These are phyloP conservation scores for Diaporthe nobilis DNA, from an alignment of 2,329 filamentous ascomycete species.

Conservation along the genomic window DNA sequence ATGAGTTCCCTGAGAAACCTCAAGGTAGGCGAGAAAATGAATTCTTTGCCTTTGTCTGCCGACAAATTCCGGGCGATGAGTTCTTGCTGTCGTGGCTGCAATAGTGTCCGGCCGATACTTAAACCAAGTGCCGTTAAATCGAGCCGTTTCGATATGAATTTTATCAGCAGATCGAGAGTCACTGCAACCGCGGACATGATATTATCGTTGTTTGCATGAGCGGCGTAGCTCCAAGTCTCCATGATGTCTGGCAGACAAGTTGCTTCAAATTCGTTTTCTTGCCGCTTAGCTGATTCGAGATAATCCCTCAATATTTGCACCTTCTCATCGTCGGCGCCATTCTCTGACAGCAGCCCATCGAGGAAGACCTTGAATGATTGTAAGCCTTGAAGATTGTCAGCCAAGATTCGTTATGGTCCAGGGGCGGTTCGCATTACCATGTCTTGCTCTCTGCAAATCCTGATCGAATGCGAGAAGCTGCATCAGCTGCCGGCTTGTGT, in stretches of 20 bases:
- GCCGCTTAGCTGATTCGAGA: conserved; percentile 69
- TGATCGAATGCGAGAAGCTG: conserved; percentile 80
- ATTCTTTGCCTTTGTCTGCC: conserved; percentile 85
- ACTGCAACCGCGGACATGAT: conserved; percentile 86
- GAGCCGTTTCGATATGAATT: conserved; percentile 79
- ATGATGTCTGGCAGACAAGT: conserved; percentile 84
- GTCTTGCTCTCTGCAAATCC: conserved; percentile 76
- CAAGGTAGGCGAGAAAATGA: conserved; percentile 89
- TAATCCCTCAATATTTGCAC: conserved; percentile 77
- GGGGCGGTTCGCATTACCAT: conserved; percentile 61
- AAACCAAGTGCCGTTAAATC: conserved; percentile 83
- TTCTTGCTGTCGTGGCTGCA: conserved; percentile 86
- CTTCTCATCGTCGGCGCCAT: conserved; percentile 63
- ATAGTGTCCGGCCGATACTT: conserved; percentile 83
- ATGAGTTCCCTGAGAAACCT: conserved; percentile 89
- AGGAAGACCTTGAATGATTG: conserved; percentile 80
- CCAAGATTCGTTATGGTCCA: conserved; percentile 4
- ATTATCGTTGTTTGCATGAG: conserved; percentile 83
- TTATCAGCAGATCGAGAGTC: conserved; percentile 85
- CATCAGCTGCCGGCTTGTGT: conserved; percentile 76
- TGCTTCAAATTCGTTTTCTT: conserved; percentile 68
- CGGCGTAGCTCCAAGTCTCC: conserved; percentile 89
- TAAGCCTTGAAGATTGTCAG: conserved; percentile 62
- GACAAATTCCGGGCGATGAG: conserved; percentile 84
- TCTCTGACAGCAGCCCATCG: conserved; percentile 72